phyloP scores from a whole-genome alignment of 139 green algal species.

The Micromonas commoda region DNA sequence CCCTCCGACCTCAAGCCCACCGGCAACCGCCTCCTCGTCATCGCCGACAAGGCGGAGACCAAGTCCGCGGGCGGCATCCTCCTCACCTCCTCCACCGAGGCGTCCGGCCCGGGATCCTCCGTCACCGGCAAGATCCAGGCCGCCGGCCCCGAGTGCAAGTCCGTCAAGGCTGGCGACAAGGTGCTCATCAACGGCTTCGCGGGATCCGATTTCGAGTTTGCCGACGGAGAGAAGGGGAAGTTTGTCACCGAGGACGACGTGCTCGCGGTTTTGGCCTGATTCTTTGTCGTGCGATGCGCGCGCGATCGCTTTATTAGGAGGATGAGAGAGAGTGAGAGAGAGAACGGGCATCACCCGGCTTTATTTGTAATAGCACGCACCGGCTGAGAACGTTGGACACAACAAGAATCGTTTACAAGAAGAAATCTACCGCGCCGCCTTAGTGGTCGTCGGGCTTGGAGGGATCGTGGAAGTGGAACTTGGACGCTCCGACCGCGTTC shows the following conservation, averaged over 20 bases:
- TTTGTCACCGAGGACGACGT: slow-evolving; percentile 19
- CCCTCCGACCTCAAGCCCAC: neutral
- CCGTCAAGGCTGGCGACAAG: neutral
- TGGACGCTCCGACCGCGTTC: slow-evolving; percentile 23
- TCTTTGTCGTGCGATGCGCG: neutral
- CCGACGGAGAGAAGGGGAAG: slow-evolving; percentile 12
- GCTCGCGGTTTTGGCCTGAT: neutral
- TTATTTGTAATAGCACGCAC: too few relatives aligned
- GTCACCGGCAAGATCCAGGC: neutral
- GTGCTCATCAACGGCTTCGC: slow-evolving; percentile 19
- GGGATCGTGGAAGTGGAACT: slow-evolving; percentile 33
- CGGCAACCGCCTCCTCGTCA: slow-evolving; percentile 13
- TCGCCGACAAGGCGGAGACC: slow-evolving; percentile 3
- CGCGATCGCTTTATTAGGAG: neutral
- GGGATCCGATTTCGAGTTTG: slow-evolving; percentile 21
- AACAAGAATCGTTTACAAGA: too few relatives aligned
- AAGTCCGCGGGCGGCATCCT: slow-evolving; percentile 5
- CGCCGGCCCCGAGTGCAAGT: neutral
- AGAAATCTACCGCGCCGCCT: too few relatives aligned
- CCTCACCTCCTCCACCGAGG: neutral
- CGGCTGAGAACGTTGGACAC: too few relatives aligned
- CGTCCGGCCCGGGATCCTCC: neutral
- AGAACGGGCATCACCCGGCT: too few relatives aligned
- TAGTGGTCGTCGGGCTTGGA: neutral
- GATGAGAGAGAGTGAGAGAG: too few relatives aligned